Evolutionary conservation across 768 basidiomycete species (phyloP), one percentile per base, ranked within the genome.

Genomic region (Austroboletus eburneus): DNA sequence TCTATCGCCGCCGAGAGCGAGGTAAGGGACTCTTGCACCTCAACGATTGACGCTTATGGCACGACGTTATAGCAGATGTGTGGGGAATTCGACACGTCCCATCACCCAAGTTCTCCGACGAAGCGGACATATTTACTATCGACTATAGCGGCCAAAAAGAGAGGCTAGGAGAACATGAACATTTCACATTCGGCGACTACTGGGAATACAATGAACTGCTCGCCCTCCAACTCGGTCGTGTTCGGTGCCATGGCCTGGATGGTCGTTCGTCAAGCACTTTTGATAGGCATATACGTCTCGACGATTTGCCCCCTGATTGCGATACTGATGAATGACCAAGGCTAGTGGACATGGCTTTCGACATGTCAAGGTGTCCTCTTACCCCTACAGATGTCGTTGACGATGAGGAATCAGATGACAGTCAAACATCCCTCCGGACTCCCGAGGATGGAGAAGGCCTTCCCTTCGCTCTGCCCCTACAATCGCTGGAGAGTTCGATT

Each of bases 401-500:
- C 8, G 59, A 64, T 17, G 64, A 55, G 27, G 58, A 54, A 8
- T 68, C 64, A 12, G 64, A 62, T 42, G 62, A 60, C 18, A 54
- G 55, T 22, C 65, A 49, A 29, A 23, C 32, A 7, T 64, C 56
- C 30, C 48, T 56, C 33, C 62, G 52, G 20, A 68, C 59, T 21
- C 66, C 62, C 30, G 56, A 57, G 30, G 59, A 66, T 18, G 52
- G 51, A 23, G 61, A 59, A 21, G 39, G 37, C 14, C 24, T 62
- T 24, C 46, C 57, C 8, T 20, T 54, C 32, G 16, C 43, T 4
- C 32, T 37, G 6, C 48, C 51, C 9, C 33, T 7, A 20, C 44
- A 36, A 17, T 7, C 39, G 21, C 20, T 16, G 25, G 48, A 39
- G 20, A 30, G 20, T 17, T 33, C 37, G 4, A 21, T 24, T 17